phyloP scores from a whole-genome alignment of 768 basidiomycete genomes.

The Clitopilus hobsonii region DNA sequence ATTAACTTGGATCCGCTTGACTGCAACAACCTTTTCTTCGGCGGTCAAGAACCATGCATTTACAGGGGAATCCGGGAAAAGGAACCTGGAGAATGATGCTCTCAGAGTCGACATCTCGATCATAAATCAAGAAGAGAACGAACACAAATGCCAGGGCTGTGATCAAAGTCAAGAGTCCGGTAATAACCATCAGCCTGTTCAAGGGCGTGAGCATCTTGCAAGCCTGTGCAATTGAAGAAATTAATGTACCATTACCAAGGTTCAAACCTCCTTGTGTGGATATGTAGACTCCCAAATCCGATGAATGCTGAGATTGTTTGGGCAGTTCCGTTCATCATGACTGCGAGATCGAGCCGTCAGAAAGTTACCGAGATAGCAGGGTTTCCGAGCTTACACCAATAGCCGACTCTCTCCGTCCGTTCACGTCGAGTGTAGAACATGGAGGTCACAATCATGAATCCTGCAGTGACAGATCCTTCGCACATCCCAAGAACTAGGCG shows the following conservation, averaged over 20 bases:
- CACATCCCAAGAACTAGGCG: constrained; percentile 68
- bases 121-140: not conserved
- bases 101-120: not conserved
- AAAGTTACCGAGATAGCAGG: not conserved
- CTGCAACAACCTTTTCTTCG: constrained; percentile 58
- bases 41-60: constrained; percentile 70
- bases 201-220: too few relatives aligned
- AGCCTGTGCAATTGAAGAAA: too few relatives aligned
- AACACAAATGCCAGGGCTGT: constrained; percentile 35
- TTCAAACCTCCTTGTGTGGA: constrained; percentile 48
- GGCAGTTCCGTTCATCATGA: constrained; percentile 74
- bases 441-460: constrained; percentile 70
- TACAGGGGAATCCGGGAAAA: constrained; percentile 74
- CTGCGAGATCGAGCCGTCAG: constrained; percentile 22
- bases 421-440: constrained; percentile 78
- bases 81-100: constrained; percentile 36
- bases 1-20: constrained; percentile 58
- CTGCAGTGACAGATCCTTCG: constrained; percentile 69
- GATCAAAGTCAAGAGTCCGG: constrained; percentile 53
- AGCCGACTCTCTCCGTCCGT: constrained; percentile 65
- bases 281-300: constrained; percentile 63
- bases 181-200: constrained; percentile 69
- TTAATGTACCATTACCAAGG: constrained; percentile 68
- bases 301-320: constrained; percentile 68
- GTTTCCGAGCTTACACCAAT: constrained; percentile 59